Base-by-base conservation (phyloP, 176 grass and related monocot genomes). In the Hyparrhenia diplandra region DNA sequence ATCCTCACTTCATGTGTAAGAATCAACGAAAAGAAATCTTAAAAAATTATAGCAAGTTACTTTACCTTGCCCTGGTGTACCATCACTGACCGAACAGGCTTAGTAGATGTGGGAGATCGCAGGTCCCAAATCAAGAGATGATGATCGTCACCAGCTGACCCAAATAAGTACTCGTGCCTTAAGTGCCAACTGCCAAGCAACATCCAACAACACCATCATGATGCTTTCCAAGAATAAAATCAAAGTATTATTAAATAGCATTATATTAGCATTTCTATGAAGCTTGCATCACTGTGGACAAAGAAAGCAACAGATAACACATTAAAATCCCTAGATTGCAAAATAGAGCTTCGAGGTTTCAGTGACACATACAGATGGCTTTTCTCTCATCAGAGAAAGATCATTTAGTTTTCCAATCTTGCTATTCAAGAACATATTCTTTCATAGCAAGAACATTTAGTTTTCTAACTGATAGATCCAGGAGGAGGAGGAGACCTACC, bases 181-280 rank as follows among this genome's bases (percentile, higher is more conserved):
- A 79, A 95, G 88, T 76, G 88, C 87, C 74, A 91, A 89, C 81
- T 98, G 95, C 95, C 95, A 98, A 71, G 92, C 92, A 87, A 98
- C 95, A 89, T 98, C 95, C 95, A 66, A 98, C 95, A 0, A 98
- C 92, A 21, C 95, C 95, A 75, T 93, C 95, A 88, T 98, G 95
- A 82, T 78, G 78, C 95, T 98, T 84, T 47, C 39, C 60, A 87
- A 68, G 10, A 55, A 59, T 34, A 85, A 49, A 93, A 80, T 4
- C 7, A 4, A 82, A 80, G n/a, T 37, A 52, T 45, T 75, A 64
- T 18, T 31, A 11, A 64, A 64, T 17, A 45, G 20, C 25, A 31
- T 82, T 82, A 32, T n/a, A n/a, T n/a, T n/a, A n/a, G 6, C 20
- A 74, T 42, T 83, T 47, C 12, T 61, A 69, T 41, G n/a, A 88